Percentiles rank a stretch among this genome's conserved stretches.
Evolutionary conservation across 495 filamentous ascomycete species (phyloP).

Genomic region (Penicillium maclennaniae): DNA sequence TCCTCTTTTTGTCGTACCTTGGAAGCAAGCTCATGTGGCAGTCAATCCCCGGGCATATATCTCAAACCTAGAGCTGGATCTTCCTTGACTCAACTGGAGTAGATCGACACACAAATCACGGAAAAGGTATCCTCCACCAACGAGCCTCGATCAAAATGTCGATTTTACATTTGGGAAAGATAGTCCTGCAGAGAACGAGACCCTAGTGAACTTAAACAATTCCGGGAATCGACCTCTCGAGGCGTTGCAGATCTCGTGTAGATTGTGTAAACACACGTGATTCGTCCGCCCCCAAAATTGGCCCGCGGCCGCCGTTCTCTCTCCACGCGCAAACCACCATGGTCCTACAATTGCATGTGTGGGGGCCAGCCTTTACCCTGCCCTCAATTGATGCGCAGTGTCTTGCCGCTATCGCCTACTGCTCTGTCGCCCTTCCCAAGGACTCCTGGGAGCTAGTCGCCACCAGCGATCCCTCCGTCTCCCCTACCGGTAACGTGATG

Average conservation of each 20-base stretch:
- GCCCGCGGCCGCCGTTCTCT: slow-evolving; percentile 11
- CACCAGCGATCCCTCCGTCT: slow-evolving; percentile 68
- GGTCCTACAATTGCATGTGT: slow-evolving; percentile 80
- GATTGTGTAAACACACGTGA: slow-evolving; percentile 27
- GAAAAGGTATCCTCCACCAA: neutral
- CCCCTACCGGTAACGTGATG: slow-evolving; percentile 63
- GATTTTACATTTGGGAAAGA: neutral
- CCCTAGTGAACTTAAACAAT: neutral
- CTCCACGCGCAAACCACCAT: slow-evolving; percentile 34
- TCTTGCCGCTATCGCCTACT: slow-evolving; percentile 69
- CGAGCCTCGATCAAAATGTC: neutral
- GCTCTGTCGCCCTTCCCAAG: slow-evolving; percentile 53
- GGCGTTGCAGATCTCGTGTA: neutral
- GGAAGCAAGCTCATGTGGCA: neutral
- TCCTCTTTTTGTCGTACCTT: neutral
- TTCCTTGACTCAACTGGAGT: neutral
- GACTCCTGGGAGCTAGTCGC: slow-evolving; percentile 72
- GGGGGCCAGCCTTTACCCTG: slow-evolving; percentile 83
- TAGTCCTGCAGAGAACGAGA: neutral
- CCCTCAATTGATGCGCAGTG: slow-evolving; percentile 91
- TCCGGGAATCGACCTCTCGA: neutral
- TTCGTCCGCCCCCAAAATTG: slow-evolving; percentile 17
- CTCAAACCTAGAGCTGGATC: neutral
- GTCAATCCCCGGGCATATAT: neutral
- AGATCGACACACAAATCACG: neutral